These are phyloP conservation scores for Camelina sativa DNA, from an alignment of 345 rosid species.

Conservation along the genomic window DNA sequence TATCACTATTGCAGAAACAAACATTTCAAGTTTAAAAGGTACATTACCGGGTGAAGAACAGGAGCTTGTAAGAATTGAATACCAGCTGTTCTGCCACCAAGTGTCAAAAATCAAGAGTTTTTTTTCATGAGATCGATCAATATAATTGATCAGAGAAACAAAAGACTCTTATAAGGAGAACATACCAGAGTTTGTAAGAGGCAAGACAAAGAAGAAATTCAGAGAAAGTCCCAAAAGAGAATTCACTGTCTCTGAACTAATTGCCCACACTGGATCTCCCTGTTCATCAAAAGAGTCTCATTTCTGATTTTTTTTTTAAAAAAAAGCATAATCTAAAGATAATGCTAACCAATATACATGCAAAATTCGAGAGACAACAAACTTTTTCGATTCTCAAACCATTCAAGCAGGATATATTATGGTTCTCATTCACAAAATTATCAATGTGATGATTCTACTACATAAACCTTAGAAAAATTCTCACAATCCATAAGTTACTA, in stretches of 20 bases:
- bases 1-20: neutral
- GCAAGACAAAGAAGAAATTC: slow-evolving; percentile 93
- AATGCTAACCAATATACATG: no score
- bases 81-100: slow-evolving; percentile 80
- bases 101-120: slow-evolving; percentile 16
- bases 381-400: neutral
- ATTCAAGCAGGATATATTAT: neutral
- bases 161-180: neutral
- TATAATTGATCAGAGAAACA: neutral
- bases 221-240: slow-evolving; percentile 80
- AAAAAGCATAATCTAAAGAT: no score
- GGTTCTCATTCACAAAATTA: neutral
- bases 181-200: slow-evolving; percentile 74
- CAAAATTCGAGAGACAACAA: no score
- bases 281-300: slow-evolving; percentile 37
- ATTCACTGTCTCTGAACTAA: slow-evolving; percentile 72
- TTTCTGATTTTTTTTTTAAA: neutral
- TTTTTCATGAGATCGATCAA: slow-evolving; percentile 20
- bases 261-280: slow-evolving; percentile 97
- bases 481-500: neutral
- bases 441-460: neutral
- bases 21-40: slow-evolving; percentile 3
- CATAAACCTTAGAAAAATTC: neutral
- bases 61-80: slow-evolving; percentile 72
- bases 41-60: slow-evolving; percentile 83